Base-by-base conservation (phyloP, 495 filamentous ascomycete genomes). In the Penicillium arizonense region DNA sequence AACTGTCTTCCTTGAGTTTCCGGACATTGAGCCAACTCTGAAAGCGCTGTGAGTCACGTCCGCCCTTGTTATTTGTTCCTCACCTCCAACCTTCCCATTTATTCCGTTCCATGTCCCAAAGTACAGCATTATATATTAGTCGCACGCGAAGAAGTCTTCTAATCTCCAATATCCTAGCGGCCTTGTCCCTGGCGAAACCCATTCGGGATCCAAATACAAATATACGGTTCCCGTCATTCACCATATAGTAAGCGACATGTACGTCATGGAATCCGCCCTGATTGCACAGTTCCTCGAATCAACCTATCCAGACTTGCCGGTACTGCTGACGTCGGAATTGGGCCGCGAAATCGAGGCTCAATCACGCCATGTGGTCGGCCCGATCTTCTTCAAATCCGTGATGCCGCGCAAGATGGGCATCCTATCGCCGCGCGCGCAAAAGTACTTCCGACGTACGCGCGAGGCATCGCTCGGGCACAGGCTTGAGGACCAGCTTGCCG, bases 11-110 rank as follows among this genome's bases (percentile, higher is more conserved):
- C 66, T 76, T 52, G 71, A 73, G 47, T 70, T 76, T 58, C 68
- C 70, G 12, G 73, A 74, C 36, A 73, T 74, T 54, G 71, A 73
- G 52, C 65, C 67, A n/a, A 73, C 66, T 14, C 48, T 74, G 42
- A 72, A 71, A 65, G 63, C 26, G 24, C 62, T 72, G 68, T 71
- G n/a, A n/a, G 71, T 65, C 30, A 30, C 13, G 16, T 24, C n/a
- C n/a, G n/a, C n/a, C n/a, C n/a, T n/a, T n/a, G n/a, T n/a, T n/a
- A n/a, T n/a, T n/a, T n/a, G n/a, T n/a, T n/a, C n/a, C n/a, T n/a
- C n/a, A n/a, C n/a, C n/a, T n/a, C n/a, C n/a, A n/a, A n/a, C n/a
- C n/a, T n/a, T n/a, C n/a, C n/a, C n/a, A n/a, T n/a, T n/a, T n/a
- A n/a, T n/a, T n/a, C n/a, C n/a, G n/a, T n/a, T n/a, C n/a, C n/a